phyloP scores from a whole-genome alignment of 306 rosid species.

The Biancaea sappan region DNA sequence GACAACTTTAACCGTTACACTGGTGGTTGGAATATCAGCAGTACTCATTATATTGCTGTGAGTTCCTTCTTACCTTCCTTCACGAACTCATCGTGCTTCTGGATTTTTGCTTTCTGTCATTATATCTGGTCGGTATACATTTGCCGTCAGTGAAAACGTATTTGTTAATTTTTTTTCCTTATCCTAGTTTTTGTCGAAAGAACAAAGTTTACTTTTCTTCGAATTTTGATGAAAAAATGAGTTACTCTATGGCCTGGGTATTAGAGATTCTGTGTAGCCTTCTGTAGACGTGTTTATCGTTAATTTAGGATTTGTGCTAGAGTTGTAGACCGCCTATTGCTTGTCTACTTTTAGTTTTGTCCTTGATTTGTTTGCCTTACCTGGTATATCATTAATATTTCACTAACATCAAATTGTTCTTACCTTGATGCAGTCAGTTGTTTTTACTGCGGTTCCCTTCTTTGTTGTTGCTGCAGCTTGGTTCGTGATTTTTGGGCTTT shows the following conservation, averaged over 20 bases:
- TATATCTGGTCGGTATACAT: neutral
- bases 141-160: slow-evolving; percentile 1
- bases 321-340: neutral
- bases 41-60: slow-evolving; percentile 75
- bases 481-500: slow-evolving; percentile 78
- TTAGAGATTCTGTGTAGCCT: neutral
- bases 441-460: slow-evolving; percentile 81
- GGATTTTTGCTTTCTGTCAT: neutral
- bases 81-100: neutral
- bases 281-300: neutral
- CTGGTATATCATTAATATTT: slow-evolving; percentile 14
- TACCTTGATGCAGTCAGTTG: slow-evolving; percentile 70
- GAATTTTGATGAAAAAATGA: neutral
- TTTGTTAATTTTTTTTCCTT: neutral
- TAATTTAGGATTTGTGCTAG: neutral
- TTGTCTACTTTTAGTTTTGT: neutral
- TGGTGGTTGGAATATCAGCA: slow-evolving; percentile 92
- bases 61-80: slow-evolving; percentile 29
- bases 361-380: neutral
- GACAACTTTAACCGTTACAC: slow-evolving; percentile 55
- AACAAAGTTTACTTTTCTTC: neutral
- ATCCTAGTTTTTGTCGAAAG: neutral
- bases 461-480: slow-evolving; percentile 62
- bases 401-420: slow-evolving; percentile 29
- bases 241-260: neutral